A percentile compares a stretch with the other conserved stretches of the same genome.
Evolutionary conservation across 1,284 basidiomycete species (phyloP).

Genomic region (Earliella scabrosa): DNA sequence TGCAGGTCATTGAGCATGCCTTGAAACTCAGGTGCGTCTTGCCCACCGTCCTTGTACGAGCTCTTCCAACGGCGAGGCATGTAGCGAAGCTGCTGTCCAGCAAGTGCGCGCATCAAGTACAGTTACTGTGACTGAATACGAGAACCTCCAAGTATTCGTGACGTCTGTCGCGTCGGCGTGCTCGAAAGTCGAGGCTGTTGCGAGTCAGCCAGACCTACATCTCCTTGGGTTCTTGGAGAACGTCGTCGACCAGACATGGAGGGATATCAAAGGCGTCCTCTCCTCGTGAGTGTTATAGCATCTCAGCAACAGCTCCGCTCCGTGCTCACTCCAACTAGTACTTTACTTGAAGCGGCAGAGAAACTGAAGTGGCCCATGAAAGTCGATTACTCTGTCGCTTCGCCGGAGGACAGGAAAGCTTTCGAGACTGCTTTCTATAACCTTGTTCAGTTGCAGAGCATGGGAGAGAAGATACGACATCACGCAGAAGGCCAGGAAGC

Average conservation of each 20-base stretch:
- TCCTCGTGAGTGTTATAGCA: conserved; percentile 52
- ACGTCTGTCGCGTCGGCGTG: conserved; percentile 47
- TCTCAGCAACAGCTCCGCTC: conserved; percentile 1
- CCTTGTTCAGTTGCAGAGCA: conserved; percentile 74
- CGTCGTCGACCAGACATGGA: conserved; percentile 74
- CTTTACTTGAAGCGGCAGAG: conserved; percentile 68
- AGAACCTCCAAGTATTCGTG: conserved; percentile 65
- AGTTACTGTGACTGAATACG: conserved; percentile 59
- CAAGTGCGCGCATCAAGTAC: conserved; percentile 47
- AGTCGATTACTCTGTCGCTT: conserved; percentile 62
- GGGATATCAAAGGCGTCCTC: conserved; percentile 66
- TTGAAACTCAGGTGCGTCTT: conserved; percentile 78
- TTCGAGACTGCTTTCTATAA: conserved; percentile 82
- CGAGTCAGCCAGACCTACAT: conserved; percentile 52
- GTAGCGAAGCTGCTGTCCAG: conserved; percentile 59
- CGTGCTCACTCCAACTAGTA: conserved; percentile 43
- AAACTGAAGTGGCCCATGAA: conserved; percentile 81
- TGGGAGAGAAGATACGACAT: conserved; percentile 59
- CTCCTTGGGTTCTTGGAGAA: conserved; percentile 61
- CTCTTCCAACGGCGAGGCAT: not conserved
- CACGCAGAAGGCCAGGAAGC: conserved; percentile 12
- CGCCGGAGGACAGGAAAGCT: conserved; percentile 51
- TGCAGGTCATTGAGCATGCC: conserved; percentile 72
- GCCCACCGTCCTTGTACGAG: conserved; percentile 15
- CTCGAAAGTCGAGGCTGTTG: conserved; percentile 48